phyloP scores from a whole-genome alignment of 768 basidiomycete genomes.

The Phylloporus sp. region DNA sequence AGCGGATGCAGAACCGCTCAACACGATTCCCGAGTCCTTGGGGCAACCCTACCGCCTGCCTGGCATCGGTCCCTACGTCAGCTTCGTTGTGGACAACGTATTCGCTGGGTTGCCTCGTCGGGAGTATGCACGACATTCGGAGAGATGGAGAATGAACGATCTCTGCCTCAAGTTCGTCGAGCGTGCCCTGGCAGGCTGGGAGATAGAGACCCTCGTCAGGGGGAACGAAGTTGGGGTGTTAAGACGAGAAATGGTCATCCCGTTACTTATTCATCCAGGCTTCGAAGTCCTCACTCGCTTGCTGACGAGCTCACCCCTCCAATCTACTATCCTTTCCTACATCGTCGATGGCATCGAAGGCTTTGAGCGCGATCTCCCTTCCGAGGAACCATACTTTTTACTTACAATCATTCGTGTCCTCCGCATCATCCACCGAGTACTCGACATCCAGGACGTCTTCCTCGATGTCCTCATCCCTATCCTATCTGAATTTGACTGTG shows the following conservation, averaged over 20 bases:
- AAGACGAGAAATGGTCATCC: slow-evolving; percentile 51
- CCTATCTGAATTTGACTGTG: slow-evolving; percentile 60
- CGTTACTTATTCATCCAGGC: slow-evolving; percentile 74
- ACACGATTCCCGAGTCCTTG: slow-evolving; percentile 75
- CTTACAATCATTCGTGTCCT: slow-evolving; percentile 77
- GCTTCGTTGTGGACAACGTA: slow-evolving; percentile 89
- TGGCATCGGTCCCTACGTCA: slow-evolving; percentile 76
- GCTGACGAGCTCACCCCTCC: slow-evolving; percentile 68
- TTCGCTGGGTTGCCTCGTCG: slow-evolving; percentile 72
- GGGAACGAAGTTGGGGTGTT: slow-evolving; percentile 49
- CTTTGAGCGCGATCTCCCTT: slow-evolving; percentile 65
- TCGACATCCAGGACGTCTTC: slow-evolving; percentile 88
- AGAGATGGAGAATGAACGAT: slow-evolving; percentile 86
- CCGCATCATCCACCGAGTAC: slow-evolving; percentile 72
- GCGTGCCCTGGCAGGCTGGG: slow-evolving; percentile 74
- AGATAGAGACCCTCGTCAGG: slow-evolving; percentile 68
- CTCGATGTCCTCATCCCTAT: slow-evolving; percentile 82
- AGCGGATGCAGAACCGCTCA: slow-evolving; percentile 54
- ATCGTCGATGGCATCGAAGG: slow-evolving; percentile 77
- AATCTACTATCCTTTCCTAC: slow-evolving; percentile 71
- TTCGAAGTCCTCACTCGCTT: slow-evolving; percentile 81
- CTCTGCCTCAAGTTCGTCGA: slow-evolving; percentile 83
- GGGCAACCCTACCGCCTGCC: slow-evolving; percentile 79
- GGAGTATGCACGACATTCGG: slow-evolving; percentile 69
- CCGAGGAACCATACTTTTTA: slow-evolving; percentile 68